Base-by-base conservation (phyloP, 768 basidiomycete genomes). In the Leccinum ochraceum region DNA sequence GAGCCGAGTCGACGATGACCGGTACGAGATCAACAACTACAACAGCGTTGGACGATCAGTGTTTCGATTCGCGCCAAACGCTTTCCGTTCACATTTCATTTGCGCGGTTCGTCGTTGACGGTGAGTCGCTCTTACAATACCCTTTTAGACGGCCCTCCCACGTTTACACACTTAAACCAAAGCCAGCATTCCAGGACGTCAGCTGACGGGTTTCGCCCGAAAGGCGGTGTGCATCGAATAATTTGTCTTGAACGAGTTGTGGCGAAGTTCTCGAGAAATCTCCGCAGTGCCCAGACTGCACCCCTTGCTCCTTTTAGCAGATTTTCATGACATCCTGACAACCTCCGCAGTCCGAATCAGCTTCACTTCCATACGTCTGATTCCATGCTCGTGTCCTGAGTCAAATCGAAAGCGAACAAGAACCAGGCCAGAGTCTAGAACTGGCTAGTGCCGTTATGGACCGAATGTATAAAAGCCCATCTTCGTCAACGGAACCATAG, bases 61-160 rank as follows among this genome's bases (percentile, higher is more conserved):
- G 62, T 71, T 17, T 73, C 70, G 24, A 69, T 71, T 51, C 67
- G 66, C 10, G 69, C 69, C 7, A 74, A 76, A 62, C 65, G 72
- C 39, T 66, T 76, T 22, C 72, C 73, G n/a, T 77, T 72, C 61
- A 67, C 67, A 0, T 69, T 76, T 48, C 72, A 78, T 53, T 60
- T 77, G 20, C 73, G 68, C 2, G 82, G 82, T 17, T 83, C 83
- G 17, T 84, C 83, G 4, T 60, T 83, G 34, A 79, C 81, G 6
- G 64, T 78, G 0, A 30, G 30, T 30, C 30, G 30, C 8, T 30
- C 30, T 9, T 28, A 28, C 26, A 28, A 2, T 30, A 30, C 30
- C 30, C 8, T 30, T 30, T 30, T 30, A 9, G 30, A 7, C 30
- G 30, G 30, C 30, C 30, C 30, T 30, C 30, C 30, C 30, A 30